A percentile compares a stretch with the other conserved stretches of the same genome.
Conservation (phyloP, 192 early-diverging fungal species). For the Irineochytrium annulatum region DNA sequence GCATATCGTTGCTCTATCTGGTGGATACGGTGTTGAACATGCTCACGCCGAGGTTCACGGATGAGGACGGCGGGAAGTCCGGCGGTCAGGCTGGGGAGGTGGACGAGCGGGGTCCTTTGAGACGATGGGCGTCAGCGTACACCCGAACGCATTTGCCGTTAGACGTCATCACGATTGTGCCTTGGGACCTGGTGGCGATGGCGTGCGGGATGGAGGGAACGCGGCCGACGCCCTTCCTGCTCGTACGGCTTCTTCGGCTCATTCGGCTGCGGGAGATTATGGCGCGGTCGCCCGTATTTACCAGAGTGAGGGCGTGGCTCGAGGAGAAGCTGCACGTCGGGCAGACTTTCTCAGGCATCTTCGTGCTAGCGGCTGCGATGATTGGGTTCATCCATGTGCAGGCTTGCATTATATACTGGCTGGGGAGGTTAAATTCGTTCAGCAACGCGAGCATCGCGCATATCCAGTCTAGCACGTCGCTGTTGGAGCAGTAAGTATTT, state of each 20-base stretch:
- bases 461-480: background rate
- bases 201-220: too few relatives aligned
- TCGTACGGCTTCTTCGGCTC: background rate
- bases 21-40: background rate
- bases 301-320: background rate
- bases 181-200: conserved; percentile 8
- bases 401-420: conserved; percentile 16
- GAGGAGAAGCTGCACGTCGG: conserved; percentile 11
- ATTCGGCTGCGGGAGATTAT: conserved; percentile 5
- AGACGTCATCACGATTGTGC: conserved; percentile 11
- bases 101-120: background rate
- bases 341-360: conserved; percentile 4
- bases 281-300: background rate
- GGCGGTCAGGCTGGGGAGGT: too few relatives aligned
- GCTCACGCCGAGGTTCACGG: background rate
- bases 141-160: background rate
- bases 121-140: conserved; percentile 4
- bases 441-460: background rate
- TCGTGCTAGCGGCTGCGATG: background rate
- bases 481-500: background rate
- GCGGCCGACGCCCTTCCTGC: conserved; percentile 6
- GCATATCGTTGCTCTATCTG: background rate
- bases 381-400: conserved; percentile 25
- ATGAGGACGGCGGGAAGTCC: too few relatives aligned
- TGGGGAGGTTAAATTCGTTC: conserved; percentile 5